Base-by-base conservation (phyloP, 352 stramenopile species). In the Pythium aphanidermatum region DNA sequence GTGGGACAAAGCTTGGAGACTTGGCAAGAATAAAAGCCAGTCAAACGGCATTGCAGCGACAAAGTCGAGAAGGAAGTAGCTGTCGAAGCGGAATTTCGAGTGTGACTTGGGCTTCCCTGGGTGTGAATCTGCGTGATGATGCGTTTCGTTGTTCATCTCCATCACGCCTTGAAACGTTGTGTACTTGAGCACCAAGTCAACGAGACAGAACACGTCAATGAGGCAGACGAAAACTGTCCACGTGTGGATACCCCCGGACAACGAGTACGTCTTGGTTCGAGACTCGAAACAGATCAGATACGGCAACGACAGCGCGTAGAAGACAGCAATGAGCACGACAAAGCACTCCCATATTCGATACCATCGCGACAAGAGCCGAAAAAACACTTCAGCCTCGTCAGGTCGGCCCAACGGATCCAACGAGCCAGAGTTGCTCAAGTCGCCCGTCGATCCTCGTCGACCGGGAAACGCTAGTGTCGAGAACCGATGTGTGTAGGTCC, bases 231-330 rank as follows among this genome's bases (percentile, higher is more conserved):
- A 58, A 8, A 50, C 41, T 7, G 70, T 49, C 64, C 60, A 83
- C 41, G 58, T 49, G 1, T 14, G 26, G 2, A 83, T 26, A 9
- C 38, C 12, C 0, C 23, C 16, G 16, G 50, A 40, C 14, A 10
- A 19, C 19, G 24, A 27, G 20, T n/a, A 26, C 1, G 53, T 77
- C 28, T 60, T 27, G 16, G 60, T 66, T 14, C 74, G 56, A 0
- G 73, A 82, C 2, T 48, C 37, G 21, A 87, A 87, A 41, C 68
- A 79, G 37, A 85, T 62, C 26, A 87, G 53, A 31, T 72, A 82
- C 4, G 75, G 75, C 7, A 83, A 63, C 21, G 59, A 67, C 13
- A 79, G 57, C 16, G 75, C 75, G 36, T 87, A 87, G 14, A 76
- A 75, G 17, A 75, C 40, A 0, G 63, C 70, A 9, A 82, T 68